These are phyloP conservation scores for Arthroderma sp. DNA, from an alignment of 2,329 filamentous ascomycete species.

Conservation along the genomic window DNA sequence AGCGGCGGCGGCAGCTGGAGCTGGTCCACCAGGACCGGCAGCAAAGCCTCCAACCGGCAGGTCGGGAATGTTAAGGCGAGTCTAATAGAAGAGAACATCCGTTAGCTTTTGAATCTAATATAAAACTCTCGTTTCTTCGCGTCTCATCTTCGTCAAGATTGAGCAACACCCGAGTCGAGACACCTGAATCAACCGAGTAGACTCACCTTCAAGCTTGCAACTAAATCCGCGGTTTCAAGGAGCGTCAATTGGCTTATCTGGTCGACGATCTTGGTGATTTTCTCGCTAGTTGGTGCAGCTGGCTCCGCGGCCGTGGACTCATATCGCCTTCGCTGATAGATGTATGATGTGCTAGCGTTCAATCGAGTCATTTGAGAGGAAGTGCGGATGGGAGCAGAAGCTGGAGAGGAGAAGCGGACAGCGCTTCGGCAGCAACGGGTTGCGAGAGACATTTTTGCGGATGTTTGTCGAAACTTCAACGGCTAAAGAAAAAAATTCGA, in stretches of 20 bases:
- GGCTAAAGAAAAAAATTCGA: slow-evolving; percentile 7
- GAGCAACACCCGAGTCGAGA: neutral
- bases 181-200: neutral
- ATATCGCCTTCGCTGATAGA: slow-evolving; percentile 52
- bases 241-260: slow-evolving; percentile 98
- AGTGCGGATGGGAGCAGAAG: slow-evolving; percentile 21
- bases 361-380: slow-evolving; percentile 14
- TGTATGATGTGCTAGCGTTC: slow-evolving; percentile 9
- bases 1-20: slow-evolving; percentile 45
- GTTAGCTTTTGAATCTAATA: neutral
- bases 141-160: neutral
- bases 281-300: slow-evolving; percentile 59
- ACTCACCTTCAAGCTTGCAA: slow-evolving; percentile 83
- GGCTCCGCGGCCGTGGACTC: slow-evolving; percentile 61
- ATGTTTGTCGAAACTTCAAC: neutral
- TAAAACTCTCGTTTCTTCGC: neutral
- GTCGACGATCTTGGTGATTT: slow-evolving; percentile 90
- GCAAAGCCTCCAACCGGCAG: slow-evolving; percentile 88
- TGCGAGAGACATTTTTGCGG: slow-evolving; percentile 31
- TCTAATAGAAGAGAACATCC: slow-evolving; percentile 41
- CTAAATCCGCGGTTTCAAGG: slow-evolving; percentile 91
- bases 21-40: slow-evolving; percentile 45
- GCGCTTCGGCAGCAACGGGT: slow-evolving; percentile 34
- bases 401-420: slow-evolving; percentile 27
- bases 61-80: slow-evolving; percentile 93